A percentile compares a stretch with the other conserved stretches of the same genome.
These are phyloP conservation scores for Claviceps paspali DNA, from an alignment of 2,329 filamentous ascomycete genomes.

Conservation along the genomic window DNA sequence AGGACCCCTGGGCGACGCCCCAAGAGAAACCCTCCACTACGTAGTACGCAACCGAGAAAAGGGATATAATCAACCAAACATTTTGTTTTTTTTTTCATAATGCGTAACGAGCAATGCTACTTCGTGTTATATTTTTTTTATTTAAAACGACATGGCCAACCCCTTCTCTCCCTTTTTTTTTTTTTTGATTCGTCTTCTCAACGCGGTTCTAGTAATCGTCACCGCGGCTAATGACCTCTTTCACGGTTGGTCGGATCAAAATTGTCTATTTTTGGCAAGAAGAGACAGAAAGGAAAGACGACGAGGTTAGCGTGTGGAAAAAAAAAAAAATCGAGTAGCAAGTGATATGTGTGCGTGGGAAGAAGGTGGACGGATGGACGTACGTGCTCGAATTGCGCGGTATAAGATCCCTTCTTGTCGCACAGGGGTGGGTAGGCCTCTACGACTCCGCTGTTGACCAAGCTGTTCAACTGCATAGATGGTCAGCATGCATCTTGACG, in stretches of 20 bases:
- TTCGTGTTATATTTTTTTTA: slow-evolving; percentile 4
- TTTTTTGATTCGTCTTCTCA: neutral
- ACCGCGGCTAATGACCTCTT: slow-evolving; percentile 76
- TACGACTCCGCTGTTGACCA: slow-evolving; percentile 70
- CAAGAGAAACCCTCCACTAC: too few species aligned
- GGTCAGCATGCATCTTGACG: neutral
- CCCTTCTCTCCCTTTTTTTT: neutral
- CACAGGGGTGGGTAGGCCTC: slow-evolving; percentile 81
- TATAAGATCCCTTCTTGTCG: slow-evolving; percentile 89
- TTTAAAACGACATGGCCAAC: neutral
- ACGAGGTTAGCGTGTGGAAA: too few species aligned
- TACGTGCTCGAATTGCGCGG: slow-evolving; percentile 89
- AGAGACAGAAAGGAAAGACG: neutral
- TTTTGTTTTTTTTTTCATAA: too few species aligned
- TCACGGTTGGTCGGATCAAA: slow-evolving; percentile 61
- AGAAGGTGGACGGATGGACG: slow-evolving; percentile 25
- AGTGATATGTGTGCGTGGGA: neutral
- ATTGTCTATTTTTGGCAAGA: slow-evolving; percentile 42
- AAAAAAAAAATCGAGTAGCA: neutral
- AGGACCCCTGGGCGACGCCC: too few species aligned
- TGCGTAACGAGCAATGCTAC: too few species aligned
- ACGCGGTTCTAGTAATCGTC: slow-evolving; percentile 68
- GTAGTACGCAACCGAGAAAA: too few species aligned
- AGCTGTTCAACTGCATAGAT: slow-evolving; percentile 54
- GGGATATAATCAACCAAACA: too few species aligned